These are phyloP conservation scores for Sphagnum contortum DNA, from an alignment of 225 moss, liverwort and hornwort genomes.

Conservation along the genomic window DNA sequence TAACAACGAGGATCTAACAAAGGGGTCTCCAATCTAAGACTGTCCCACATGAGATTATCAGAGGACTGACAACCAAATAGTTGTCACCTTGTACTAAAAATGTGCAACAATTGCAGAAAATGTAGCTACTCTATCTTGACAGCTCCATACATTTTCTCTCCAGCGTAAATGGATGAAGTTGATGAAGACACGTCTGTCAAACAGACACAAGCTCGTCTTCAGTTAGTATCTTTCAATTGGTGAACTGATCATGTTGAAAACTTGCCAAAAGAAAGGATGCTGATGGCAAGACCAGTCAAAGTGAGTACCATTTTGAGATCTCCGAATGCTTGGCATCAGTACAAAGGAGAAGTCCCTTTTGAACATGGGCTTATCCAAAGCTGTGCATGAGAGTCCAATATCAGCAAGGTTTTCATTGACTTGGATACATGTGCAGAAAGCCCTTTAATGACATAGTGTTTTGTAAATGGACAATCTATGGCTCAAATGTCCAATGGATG, in stretches of 20 bases:
- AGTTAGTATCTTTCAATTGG: too few species aligned
- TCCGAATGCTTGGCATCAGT: constrained; percentile 60
- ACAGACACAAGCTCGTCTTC: too few species aligned
- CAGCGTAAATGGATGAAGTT: constrained; percentile 66
- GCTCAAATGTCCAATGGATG: too few species aligned
- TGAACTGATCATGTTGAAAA: too few species aligned
- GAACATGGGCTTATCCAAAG: constrained; percentile 84
- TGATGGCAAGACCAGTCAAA: not conserved
- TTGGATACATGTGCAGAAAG: not conserved
- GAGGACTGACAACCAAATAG: too few species aligned
- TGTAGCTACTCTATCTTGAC: constrained; percentile 51
- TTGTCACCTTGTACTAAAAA: too few species aligned
- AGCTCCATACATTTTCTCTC: constrained; percentile 93
- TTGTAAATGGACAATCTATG: too few species aligned
- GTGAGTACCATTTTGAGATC: constrained; percentile 27
- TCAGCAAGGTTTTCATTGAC: not conserved
- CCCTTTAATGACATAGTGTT: too few species aligned
- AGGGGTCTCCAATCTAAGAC: too few species aligned
- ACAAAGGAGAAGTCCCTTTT: constrained; percentile 97
- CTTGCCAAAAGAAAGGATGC: too few species aligned
- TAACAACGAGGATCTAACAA: too few species aligned
- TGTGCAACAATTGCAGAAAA: not conserved
- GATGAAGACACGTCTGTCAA: not conserved
- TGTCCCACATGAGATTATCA: too few species aligned
- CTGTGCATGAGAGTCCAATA: constrained; percentile 15